phyloP scores from a whole-genome alignment of 2,329 filamentous ascomycete species.

The Amylocarpus encephaloides region DNA sequence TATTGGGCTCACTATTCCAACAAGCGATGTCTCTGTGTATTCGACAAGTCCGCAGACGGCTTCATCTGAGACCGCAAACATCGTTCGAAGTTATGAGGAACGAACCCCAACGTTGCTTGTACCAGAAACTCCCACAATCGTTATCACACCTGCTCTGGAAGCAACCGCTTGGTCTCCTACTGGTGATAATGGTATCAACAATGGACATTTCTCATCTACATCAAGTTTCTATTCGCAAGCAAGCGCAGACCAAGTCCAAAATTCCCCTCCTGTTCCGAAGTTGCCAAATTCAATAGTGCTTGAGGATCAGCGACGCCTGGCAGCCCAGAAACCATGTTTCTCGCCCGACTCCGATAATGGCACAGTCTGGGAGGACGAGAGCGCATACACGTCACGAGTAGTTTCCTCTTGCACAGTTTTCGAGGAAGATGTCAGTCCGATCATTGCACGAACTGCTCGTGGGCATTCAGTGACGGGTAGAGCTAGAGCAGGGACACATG shows the following conservation, averaged over 20 bases:
- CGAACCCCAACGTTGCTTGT: slow-evolving; percentile 17
- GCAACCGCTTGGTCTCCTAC: slow-evolving; percentile 27
- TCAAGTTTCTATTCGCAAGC: slow-evolving; percentile 50
- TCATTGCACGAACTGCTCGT: slow-evolving; percentile 34
- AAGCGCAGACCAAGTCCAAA: slow-evolving; percentile 33
- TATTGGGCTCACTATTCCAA: slow-evolving; percentile 63
- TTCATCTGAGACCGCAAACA: slow-evolving; percentile 23
- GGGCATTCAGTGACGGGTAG: slow-evolving; percentile 30
- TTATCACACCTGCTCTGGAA: slow-evolving; percentile 46
- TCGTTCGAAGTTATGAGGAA: slow-evolving; percentile 20
- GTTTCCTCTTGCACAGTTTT: slow-evolving; percentile 55
- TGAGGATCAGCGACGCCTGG: slow-evolving; percentile 22
- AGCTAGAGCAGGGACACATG: slow-evolving; percentile 15
- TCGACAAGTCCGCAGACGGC: slow-evolving; percentile 45
- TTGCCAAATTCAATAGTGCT: slow-evolving; percentile 38
- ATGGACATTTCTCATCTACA: slow-evolving; percentile 11
- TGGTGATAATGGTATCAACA: slow-evolving; percentile 12
- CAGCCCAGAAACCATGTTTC: slow-evolving; percentile 27
- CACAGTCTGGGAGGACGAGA: slow-evolving; percentile 26
- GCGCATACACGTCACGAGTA: slow-evolving; percentile 15
- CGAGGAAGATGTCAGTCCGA: slow-evolving; percentile 57
- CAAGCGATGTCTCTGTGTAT: slow-evolving; percentile 41
- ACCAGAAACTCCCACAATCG: slow-evolving; percentile 41
- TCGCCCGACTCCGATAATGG: slow-evolving; percentile 29
- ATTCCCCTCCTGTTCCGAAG: slow-evolving; percentile 54